phyloP scores from a whole-genome alignment of 176 grass and related monocot species.

The Dendrocalamus sinicus region DNA sequence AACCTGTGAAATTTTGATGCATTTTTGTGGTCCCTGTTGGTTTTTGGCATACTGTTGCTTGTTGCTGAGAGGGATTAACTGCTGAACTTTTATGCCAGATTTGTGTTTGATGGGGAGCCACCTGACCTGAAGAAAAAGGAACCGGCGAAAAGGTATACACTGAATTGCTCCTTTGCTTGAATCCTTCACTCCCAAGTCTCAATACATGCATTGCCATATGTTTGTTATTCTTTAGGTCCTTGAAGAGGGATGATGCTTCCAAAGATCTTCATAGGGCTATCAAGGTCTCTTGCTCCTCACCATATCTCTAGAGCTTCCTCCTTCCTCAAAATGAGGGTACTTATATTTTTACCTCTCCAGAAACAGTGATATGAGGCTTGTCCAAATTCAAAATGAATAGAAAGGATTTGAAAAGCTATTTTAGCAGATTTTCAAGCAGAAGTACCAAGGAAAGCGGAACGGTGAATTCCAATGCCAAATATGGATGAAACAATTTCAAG shows the following conservation, averaged over 20 bases:
- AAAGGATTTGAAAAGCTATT: no score
- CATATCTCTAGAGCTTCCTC: not conserved
- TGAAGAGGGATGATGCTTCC: conserved; percentile 69
- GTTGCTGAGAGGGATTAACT: not conserved
- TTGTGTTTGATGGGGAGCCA: conserved; percentile 95
- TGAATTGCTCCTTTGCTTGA: conserved; percentile 10
- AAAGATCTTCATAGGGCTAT: conserved; percentile 72
- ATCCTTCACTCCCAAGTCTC: conserved; percentile 31
- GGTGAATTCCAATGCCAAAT: no score
- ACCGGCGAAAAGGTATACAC: conserved; percentile 68
- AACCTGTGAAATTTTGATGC: conserved; percentile 57
- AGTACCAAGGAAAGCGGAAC: no score
- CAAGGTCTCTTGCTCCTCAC: conserved; percentile 58
- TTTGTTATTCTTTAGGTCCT: conserved; percentile 61
- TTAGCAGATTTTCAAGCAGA: no score
- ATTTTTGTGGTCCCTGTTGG: no score
- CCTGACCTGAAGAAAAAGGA: conserved; percentile 90
- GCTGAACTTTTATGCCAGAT: conserved; percentile 57
- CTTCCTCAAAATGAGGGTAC: no score
- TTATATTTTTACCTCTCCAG: no score
- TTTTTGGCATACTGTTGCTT: no score
- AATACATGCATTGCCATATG: not conserved
- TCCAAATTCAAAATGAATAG: no score
- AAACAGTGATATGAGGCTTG: no score
- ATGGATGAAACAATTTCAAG: no score